These are phyloP conservation scores for Dactylorhiza incarnata DNA, from an alignment of 106 monocot genomes.

Conservation along the genomic window DNA sequence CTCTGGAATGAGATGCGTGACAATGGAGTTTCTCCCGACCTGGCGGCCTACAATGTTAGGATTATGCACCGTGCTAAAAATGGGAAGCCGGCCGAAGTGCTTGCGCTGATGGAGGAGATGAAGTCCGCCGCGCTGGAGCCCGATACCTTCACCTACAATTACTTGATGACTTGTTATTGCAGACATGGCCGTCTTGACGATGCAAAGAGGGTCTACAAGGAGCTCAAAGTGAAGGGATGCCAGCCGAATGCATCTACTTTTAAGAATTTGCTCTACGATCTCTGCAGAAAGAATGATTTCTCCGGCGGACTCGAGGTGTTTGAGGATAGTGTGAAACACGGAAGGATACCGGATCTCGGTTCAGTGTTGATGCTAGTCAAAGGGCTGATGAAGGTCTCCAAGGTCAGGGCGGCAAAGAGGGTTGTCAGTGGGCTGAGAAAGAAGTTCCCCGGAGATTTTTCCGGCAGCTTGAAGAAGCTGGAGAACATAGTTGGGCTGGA, in stretches of 20 bases:
- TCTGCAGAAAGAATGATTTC: conserved; percentile 48
- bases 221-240: conserved; percentile 27
- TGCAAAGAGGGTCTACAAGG: conserved; percentile 46
- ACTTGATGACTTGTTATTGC: conserved; percentile 45
- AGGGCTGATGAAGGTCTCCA: conserved; percentile 36
- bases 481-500: conserved; percentile 44
- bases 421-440: conserved; percentile 33
- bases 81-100: conserved; percentile 20
- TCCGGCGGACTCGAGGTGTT: conserved; percentile 31
- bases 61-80: conserved; percentile 23
- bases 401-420: conserved; percentile 36
- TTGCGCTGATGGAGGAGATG: conserved; percentile 43
- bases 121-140: conserved; percentile 32
- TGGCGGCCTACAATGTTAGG: conserved; percentile 39
- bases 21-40: conserved; percentile 24
- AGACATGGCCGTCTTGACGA: conserved; percentile 27
- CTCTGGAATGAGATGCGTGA: conserved; percentile 50
- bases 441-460: conserved; percentile 34
- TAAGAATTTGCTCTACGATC: conserved; percentile 20
- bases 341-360: conserved; percentile 49
- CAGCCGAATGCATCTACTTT: conserved; percentile 29
- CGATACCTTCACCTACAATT: conserved; percentile 42
- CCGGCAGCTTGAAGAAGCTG: conserved; percentile 31
- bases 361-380: conserved; percentile 31
- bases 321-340: conserved; percentile 30